phyloP scores from a whole-genome alignment of 129 eudicot genomes.

The Tagetes patula region DNA sequence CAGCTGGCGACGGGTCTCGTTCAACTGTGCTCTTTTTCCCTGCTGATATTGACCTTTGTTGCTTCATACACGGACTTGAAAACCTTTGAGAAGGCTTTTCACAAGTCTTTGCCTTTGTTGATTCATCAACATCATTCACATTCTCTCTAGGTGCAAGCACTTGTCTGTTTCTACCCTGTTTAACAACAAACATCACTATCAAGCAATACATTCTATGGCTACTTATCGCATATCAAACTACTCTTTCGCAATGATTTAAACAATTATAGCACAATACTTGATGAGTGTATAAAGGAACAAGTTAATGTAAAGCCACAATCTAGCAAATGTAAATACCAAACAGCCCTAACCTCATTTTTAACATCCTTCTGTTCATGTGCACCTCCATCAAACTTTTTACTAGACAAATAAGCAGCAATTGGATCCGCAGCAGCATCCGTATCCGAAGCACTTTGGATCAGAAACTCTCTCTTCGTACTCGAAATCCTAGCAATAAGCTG shows the following conservation, averaged over 20 bases:
- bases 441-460: slow-evolving; percentile 61
- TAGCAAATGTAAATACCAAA: not conserved
- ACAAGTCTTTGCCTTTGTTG: slow-evolving; percentile 24
- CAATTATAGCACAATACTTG: not conserved
- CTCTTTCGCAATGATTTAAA: not conserved
- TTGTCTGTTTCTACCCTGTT: slow-evolving; percentile 48
- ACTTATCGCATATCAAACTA: not conserved
- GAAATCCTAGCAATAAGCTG: slow-evolving; percentile 59
- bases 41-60: slow-evolving; percentile 53
- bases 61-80: slow-evolving; percentile 64
- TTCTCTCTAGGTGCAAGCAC: slow-evolving; percentile 58
- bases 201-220: not conserved
- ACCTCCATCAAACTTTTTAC: slow-evolving; percentile 29
- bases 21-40: slow-evolving; percentile 59
- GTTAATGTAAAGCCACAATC: not conserved
- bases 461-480: slow-evolving; percentile 43
- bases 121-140: slow-evolving; percentile 32
- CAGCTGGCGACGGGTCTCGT: slow-evolving; percentile 88
- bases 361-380: slow-evolving; percentile 28
- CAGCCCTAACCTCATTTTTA: slow-evolving; percentile 38
- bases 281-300: not conserved
- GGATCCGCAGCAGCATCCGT: slow-evolving; percentile 57
- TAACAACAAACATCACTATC: slow-evolving; percentile 10
- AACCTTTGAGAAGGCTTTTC: slow-evolving; percentile 65
- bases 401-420: slow-evolving; percentile 43